Conservation (phyloP, 768 basidiomycete genomes). For the Cystobasidiopsis lactophilus region DNA sequence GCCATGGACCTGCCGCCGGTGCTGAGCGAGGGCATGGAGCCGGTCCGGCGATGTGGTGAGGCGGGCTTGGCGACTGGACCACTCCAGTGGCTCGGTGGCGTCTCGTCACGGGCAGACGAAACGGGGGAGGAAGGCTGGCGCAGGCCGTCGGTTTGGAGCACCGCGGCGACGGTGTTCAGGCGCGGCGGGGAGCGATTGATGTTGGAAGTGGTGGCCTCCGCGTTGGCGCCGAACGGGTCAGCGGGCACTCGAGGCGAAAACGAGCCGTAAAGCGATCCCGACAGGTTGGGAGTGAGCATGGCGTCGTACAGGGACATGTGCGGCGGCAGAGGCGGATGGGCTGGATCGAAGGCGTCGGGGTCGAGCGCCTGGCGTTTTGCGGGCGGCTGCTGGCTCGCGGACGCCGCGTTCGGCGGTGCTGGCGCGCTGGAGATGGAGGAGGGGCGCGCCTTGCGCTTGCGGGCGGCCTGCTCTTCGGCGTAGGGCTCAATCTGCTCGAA, state of each 20-base stretch:
- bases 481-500: conserved; percentile 17
- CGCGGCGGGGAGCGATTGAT: not conserved
- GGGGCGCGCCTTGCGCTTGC: not conserved
- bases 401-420: too few species aligned
- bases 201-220: not conserved
- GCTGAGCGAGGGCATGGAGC: not conserved
- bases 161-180: too few species aligned
- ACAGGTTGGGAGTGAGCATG: not conserved
- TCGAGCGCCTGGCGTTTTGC: not conserved
- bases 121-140: not conserved
- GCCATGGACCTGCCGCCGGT: too few species aligned
- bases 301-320: conserved; percentile 1
- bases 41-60: not conserved
- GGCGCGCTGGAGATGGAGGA: conserved; percentile 1
- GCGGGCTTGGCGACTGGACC: not conserved
- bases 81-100: not conserved
- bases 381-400: not conserved
- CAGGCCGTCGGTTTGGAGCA: not conserved
- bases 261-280: not conserved
- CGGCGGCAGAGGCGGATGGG: not conserved
- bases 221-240: not conserved
- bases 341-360: not conserved
- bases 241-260: not conserved
- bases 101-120: not conserved
- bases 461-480: not conserved